Base-by-base conservation (phyloP, 805 yeast genomes). In the Dipodascopsis tothii region DNA sequence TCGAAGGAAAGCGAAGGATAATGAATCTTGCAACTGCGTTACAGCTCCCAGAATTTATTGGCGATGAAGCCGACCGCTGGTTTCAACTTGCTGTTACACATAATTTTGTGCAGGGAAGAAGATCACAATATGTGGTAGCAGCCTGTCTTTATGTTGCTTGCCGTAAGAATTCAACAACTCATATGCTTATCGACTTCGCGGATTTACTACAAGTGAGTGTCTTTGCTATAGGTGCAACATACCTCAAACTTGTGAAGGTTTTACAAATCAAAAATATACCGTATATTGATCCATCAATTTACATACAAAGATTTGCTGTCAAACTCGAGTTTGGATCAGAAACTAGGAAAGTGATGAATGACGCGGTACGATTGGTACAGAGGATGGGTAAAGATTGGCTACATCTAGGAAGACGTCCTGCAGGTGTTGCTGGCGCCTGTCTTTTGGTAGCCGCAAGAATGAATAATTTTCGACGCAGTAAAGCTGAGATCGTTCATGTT, bases 351-450 rank as follows among this genome's bases (percentile, higher is more conserved):
- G 95, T 92, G 11, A 80, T 84, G 36, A 75, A 74, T 48, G 99
- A 92, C 62, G 97, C 98, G 0, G 80, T 80, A 4, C 77, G 80
- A 56, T 66, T 92, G 19, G 95, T 95, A 0, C 84, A 78, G 59
- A 72, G 95, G 54, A 92, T 92, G 99, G 73, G 88, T 11, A 76
- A 78, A 35, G 97, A 92, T 59, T 92, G 97, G 96, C 83, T 92
- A 54, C 84, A 81, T 60, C 94, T 86, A 64, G 99, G 99, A 21
- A 75, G 99, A 60, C 73, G 97, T 50, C 98, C 99, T 0, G 97
- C 98, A 0, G 98, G 99, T 57, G 78, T 92, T 42, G 98, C 98
- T 0, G 99, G 97, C 19, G 98, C 98, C 0, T 87, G 96, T 64
- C 70, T 92, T 1, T 61, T 94, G 36, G 66, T 92, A 40, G 98